Evolutionary conservation across 306 rosid genomes (phyloP).

Genomic region (Trifolium pratense): DNA sequence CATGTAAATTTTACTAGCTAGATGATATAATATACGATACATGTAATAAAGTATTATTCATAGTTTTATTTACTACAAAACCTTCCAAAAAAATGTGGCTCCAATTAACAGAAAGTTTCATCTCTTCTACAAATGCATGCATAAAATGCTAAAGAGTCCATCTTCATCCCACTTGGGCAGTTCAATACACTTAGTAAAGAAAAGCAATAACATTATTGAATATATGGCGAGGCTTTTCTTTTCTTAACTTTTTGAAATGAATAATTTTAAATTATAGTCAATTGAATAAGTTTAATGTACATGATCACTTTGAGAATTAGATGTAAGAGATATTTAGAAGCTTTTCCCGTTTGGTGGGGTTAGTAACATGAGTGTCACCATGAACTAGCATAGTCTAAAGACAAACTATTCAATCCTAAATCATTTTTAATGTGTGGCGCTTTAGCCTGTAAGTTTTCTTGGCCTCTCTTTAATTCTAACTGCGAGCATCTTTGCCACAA

Average conservation of each 20-base stretch:
- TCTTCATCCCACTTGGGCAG: background rate
- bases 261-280: conserved; percentile 6
- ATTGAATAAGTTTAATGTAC: conserved; percentile 8
- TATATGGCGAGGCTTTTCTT: background rate
- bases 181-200: background rate
- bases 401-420: background rate
- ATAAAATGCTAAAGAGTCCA: background rate
- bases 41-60: background rate
- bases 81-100: conserved; percentile 1
- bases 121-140: conserved; percentile 3
- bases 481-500: background rate
- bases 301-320: conserved; percentile 14
- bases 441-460: background rate
- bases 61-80: conserved; percentile 13
- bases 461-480: background rate
- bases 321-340: background rate
- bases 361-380: background rate
- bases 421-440: background rate
- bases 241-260: background rate
- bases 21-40: background rate
- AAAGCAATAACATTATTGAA: background rate
- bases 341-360: background rate
- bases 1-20: background rate
- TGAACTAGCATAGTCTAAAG: background rate
- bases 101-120: conserved; percentile 17